Evolutionary conservation across 108 stramenopile genomes (phyloP).

Genomic region (Pseudonitzschia multiseries): DNA sequence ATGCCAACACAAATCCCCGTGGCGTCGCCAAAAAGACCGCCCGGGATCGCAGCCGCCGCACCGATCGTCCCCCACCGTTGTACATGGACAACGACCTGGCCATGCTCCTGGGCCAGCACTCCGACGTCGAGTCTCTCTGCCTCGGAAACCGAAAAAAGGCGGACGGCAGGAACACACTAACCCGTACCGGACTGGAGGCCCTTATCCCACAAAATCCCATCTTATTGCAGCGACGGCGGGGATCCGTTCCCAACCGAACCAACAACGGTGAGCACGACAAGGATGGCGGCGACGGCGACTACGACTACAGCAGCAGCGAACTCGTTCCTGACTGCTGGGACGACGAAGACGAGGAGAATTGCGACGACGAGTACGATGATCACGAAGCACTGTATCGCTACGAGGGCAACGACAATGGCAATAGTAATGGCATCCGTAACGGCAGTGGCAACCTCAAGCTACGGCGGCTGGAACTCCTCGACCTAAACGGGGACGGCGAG

Average conservation of each 20-base stretch:
- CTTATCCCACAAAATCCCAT: not conserved
- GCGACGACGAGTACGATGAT: constrained; percentile 4
- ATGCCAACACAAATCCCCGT: too few species aligned
- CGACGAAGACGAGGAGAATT: constrained; percentile 6
- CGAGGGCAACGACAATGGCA: not conserved
- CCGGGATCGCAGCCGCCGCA: not conserved
- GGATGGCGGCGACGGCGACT: not conserved
- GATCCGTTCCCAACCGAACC: not conserved
- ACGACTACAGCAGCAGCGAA: not conserved
- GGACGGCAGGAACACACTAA: not conserved
- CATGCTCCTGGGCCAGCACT: constrained; percentile 25
- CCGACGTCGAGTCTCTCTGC: constrained; percentile 25
- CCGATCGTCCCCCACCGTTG: not conserved
- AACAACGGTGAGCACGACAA: too few species aligned
- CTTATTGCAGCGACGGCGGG: not conserved
- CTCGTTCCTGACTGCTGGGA: not conserved
- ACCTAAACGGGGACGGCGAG: constrained; percentile 5
- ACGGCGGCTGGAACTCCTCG: constrained; percentile 29
- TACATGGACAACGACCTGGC: constrained; percentile 25
- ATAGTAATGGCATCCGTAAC: not conserved
- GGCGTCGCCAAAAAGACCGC: not conserved
- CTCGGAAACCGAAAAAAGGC: not conserved
- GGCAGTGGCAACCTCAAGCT: constrained; percentile 14
- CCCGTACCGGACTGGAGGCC: not conserved
- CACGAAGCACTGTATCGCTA: not conserved